Conservation (phyloP, 2,329 filamentous ascomycete species). For the Hypoxylon rubiginosum region DNA sequence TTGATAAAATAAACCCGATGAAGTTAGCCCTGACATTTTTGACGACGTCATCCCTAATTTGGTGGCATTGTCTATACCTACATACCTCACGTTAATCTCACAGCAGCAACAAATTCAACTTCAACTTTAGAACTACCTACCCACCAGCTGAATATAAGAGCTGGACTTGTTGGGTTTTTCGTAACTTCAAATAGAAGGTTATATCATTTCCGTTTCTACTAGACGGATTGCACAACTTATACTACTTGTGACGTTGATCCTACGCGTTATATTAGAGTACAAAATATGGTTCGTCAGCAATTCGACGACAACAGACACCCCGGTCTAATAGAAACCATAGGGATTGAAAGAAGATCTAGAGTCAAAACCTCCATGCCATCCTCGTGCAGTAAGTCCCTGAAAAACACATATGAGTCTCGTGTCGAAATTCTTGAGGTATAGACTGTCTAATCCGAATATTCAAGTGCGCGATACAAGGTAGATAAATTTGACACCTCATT, state of each 20-base stretch:
- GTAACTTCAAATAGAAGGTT: background rate
- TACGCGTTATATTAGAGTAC: background rate
- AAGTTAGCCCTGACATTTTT: slow-evolving; percentile 29
- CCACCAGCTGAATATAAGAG: background rate
- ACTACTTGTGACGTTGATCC: background rate
- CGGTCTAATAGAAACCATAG: slow-evolving; percentile 31
- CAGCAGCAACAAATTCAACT: background rate
- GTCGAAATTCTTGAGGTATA: background rate
- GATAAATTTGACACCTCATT: slow-evolving; percentile 17
- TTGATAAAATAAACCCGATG: slow-evolving; percentile 14
- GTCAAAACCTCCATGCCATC: slow-evolving; percentile 84
- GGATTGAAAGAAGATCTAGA: slow-evolving; percentile 76
- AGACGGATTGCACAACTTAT: background rate
- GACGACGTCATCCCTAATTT: slow-evolving; percentile 34
- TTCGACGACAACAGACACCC: background rate
- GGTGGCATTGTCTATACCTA: too few relatives aligned
- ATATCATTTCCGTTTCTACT: background rate
- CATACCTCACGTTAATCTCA: slow-evolving; percentile 10
- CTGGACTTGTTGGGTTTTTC: background rate
- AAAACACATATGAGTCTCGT: background rate
- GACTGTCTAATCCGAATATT: slow-evolving; percentile 23
- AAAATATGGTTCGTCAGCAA: slow-evolving; percentile 42
- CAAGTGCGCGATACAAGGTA: slow-evolving; percentile 92
- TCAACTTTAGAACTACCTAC: background rate
- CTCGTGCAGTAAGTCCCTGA: slow-evolving; percentile 75